Evolutionary conservation across 495 filamentous ascomycete species (phyloP), one percentile per base, ranked within the genome.

Genomic region (Penicillium pulvis): DNA sequence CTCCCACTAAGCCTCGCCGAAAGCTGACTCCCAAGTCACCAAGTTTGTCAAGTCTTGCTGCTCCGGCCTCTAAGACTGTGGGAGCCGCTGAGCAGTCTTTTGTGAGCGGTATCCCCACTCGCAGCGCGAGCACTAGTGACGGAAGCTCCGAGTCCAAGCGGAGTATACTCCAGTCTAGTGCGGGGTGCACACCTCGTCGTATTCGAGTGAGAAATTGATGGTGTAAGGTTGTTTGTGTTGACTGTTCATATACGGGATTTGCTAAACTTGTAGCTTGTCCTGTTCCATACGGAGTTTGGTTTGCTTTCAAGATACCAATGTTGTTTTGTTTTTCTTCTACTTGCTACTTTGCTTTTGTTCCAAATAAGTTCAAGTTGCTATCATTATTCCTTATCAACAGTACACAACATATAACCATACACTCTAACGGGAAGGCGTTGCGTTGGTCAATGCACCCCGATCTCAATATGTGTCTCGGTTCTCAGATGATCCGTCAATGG

Each of bases 11-110:
- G 47, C 65, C 67, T 33, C 74, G 77, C 48, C 75, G 73, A 31
- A 80, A 75, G 60, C 52, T 80, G 33, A 67, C 66, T 28, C 77
- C 75, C 46, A 76, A 73, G 56, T 73, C 74, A 14, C 74, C 74
- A 5, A 69, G 65, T 33, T 57, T 58, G 10, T 65, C 63, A 4
- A 39, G 67, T 56, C 53, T 66, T 16, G 57, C 58, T 10, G 62
- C 65, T 2, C 55, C 63, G 0, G 55, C 62, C 1, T 56, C 62
- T 26, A 70, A 63, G 51, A 66, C 55, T 26, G 43, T 24, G 39
- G 47, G 10, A 6, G 2, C 47, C 12, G n/a, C 53, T 11, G 58
- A 62, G 20, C 61, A 61, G 44, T 46, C 62, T n/a, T 62, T 61
- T 58, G 59, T 63, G 39, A 67, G 62, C 61, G 57, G 61, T 16